These are phyloP conservation scores for Trametes cubensis DNA, from an alignment of 768 basidiomycete species.

Conservation along the genomic window DNA sequence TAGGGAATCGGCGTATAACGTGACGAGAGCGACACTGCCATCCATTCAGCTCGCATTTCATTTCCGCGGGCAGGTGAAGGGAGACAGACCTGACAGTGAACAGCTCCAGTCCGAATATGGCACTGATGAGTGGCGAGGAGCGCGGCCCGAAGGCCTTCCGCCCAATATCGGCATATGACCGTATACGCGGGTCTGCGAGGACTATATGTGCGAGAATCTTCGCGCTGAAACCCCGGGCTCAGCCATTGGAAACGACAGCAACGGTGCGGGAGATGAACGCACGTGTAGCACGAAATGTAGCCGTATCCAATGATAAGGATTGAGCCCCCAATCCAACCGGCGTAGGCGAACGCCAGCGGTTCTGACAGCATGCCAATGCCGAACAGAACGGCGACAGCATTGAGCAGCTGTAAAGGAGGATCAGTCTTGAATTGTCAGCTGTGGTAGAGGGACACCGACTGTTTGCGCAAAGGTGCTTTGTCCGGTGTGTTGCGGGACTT, in stretches of 20 bases:
- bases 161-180: constrained; percentile 89
- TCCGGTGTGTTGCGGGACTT: constrained; percentile 42
- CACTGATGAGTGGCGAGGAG: constrained; percentile 64
- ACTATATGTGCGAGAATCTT: constrained; percentile 85
- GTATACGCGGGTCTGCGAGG: constrained; percentile 63
- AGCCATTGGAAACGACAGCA: not conserved
- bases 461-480: constrained; percentile 77
- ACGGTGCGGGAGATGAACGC: constrained; percentile 35
- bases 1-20: constrained; percentile 86
- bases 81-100: constrained; percentile 73
- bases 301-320: constrained; percentile 76
- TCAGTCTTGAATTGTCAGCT: not conserved
- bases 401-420: constrained; percentile 65
- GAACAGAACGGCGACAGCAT: constrained; percentile 81
- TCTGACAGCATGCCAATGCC: constrained; percentile 90
- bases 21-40: constrained; percentile 79
- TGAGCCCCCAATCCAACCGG: constrained; percentile 86
- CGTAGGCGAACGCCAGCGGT: constrained; percentile 88
- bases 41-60: not conserved
- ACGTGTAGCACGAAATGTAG: constrained; percentile 88
- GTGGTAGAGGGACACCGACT: constrained; percentile 40
- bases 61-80: not conserved
- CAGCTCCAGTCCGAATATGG: constrained; percentile 84
- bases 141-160: constrained; percentile 83
- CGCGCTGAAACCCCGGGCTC: constrained; percentile 54